Percentiles rank a stretch among this genome's conserved stretches.
Conservation (phyloP, 2,329 filamentous ascomycete genomes). For the Pseudogymnoascus sp. region DNA sequence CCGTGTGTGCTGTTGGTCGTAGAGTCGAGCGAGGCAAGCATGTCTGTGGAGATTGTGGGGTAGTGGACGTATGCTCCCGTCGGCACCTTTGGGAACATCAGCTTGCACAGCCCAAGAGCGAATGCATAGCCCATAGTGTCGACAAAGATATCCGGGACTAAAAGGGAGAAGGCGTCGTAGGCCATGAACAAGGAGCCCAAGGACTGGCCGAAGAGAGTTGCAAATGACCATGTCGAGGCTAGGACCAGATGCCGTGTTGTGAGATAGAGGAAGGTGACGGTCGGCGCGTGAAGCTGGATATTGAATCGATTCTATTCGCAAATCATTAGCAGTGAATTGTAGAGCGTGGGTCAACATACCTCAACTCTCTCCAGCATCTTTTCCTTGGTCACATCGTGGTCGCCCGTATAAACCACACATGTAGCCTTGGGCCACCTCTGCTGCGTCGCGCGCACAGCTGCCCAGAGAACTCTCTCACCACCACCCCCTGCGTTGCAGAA, state of each 20-base stretch:
- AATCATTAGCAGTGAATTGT: constrained; percentile 10
- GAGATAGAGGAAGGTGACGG: constrained; percentile 83
- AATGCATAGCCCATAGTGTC: constrained; percentile 99
- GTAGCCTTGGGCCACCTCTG: constrained; percentile 80
- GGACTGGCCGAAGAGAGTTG: constrained; percentile 91
- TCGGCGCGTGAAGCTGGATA: constrained; percentile 77
- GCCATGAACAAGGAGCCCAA: constrained; percentile 80
- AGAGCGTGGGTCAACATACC: constrained; percentile 36
- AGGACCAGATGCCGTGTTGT: constrained; percentile 82
- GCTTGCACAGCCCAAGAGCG: constrained; percentile 71
- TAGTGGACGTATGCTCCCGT: constrained; percentile 96
- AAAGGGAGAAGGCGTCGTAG: constrained; percentile 85
- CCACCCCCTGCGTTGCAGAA: constrained; percentile 98
- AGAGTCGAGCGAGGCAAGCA: constrained; percentile 72
- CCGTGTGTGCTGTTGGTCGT: constrained; percentile 50
- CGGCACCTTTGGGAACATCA: constrained; percentile 72
- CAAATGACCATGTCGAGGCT: constrained; percentile 79
- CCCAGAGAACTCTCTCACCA: constrained; percentile 93
- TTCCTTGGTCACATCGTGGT: constrained; percentile 78
- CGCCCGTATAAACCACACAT: constrained; percentile 91
- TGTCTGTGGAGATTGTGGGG: constrained; percentile 95
- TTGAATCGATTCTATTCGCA: constrained; percentile 75
- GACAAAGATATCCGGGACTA: constrained; percentile 89
- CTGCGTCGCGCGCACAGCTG: constrained; percentile 86
- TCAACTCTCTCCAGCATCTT: constrained; percentile 72